phyloP scores from a whole-genome alignment of 2,329 filamentous ascomycete species.

The Pseudogymnoascus sp. region DNA sequence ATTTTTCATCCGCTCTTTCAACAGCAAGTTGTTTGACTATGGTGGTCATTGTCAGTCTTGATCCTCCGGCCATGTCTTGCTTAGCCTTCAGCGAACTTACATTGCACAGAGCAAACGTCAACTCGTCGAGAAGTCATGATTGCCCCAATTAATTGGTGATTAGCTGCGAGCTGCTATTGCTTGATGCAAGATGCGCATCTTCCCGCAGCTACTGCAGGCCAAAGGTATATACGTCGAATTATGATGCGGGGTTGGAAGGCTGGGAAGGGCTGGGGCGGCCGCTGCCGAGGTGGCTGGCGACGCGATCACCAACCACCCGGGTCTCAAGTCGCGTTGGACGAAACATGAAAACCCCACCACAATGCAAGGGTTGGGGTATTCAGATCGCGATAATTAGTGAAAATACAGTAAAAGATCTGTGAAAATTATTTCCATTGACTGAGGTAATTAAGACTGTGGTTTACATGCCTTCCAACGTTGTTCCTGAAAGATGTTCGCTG shows the following conservation, averaged over 20 bases:
- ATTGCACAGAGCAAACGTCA: not conserved
- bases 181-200: constrained; percentile 9
- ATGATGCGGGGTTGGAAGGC: not conserved
- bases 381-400: not conserved
- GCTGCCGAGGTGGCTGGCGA: constrained; percentile 7
- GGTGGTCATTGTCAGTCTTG: constrained; percentile 1
- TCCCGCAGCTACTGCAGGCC: constrained; percentile 5
- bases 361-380: not conserved
- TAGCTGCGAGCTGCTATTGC: not conserved
- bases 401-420: not conserved
- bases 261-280: constrained; percentile 6
- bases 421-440: not conserved
- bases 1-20: constrained; percentile 5
- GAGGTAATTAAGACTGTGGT: not conserved
- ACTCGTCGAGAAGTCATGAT: constrained; percentile 8
- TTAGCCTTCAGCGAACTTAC: not conserved
- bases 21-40: not conserved
- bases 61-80: not conserved
- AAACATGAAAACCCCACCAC: constrained; percentile 5
- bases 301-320: constrained; percentile 1
- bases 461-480: not conserved
- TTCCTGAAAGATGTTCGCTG: not conserved
- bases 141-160: not conserved
- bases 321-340: constrained; percentile 2
- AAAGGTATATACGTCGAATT: constrained; percentile 9